Evolutionary conservation across 148 eudicot genomes (phyloP), one percentile per base, ranked within the genome.

Genomic region (Silene conica): DNA sequence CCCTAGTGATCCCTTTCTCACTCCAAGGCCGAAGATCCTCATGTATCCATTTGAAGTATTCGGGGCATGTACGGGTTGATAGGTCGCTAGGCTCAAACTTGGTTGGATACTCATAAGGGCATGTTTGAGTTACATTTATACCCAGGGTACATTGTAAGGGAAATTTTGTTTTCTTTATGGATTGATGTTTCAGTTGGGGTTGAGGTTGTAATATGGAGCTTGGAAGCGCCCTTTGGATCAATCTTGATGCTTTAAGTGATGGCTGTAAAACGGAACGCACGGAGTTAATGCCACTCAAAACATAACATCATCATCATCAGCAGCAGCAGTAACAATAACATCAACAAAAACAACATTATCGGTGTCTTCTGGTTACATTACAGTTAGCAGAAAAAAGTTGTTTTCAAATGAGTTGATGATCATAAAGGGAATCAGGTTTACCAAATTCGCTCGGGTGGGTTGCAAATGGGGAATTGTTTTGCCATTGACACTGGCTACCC

Each of bases 31-130:
- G 74, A 0, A 86, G 82, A 61, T 86, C 89, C 69, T 86, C 86
- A 25, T 86, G 85, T 65, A 86, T 83, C 89, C 89, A 86, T 23
- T 80, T 69, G 74, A 86, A 86, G 80, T 83, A 83, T 5, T 82
- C 81, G 23, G 89, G 89, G 50, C 89, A 86, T 14, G 64, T 60
- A 10, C 70, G 74, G 43, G 74, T 76, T 7, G 71, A 28, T 15
- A 57, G 34, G 58, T 79, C 63, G 5, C 22, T 41, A 7, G 74
- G 71, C 6, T 77, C 60, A 16, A 45, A 63, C 54, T 72, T 69
- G 21, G 78, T 66, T n/a, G 76, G 85, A 45, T 82, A 82, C 23
- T 79, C 25, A 34, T 48, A 19, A 55, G 85, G 85, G 66, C 87
- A 84, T 55, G 83, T 79, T 79, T 75, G 81, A 16, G 72, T 82